Conservation (phyloP, 768 basidiomycete genomes). For the Psilocybe cyanescens region DNA sequence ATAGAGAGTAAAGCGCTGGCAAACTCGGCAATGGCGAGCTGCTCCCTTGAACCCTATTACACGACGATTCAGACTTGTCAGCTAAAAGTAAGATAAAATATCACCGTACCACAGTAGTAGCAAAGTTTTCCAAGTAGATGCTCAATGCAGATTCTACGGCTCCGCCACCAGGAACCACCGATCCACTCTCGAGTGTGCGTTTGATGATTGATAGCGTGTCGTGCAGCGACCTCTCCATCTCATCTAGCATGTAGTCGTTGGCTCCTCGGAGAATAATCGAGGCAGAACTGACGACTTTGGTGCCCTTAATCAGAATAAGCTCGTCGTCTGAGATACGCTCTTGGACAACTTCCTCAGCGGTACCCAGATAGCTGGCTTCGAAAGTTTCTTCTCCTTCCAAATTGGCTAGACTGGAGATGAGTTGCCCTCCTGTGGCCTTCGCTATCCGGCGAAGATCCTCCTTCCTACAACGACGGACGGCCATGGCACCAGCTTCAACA, state of each 20-base stretch:
- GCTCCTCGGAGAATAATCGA: slow-evolving; percentile 95
- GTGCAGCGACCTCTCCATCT: slow-evolving; percentile 97
- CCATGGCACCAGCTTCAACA: slow-evolving; percentile 98
- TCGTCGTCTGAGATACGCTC: slow-evolving; percentile 99
- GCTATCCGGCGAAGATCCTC: slow-evolving; percentile 97
- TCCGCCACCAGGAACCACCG: slow-evolving; percentile 96
- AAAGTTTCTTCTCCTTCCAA: slow-evolving; percentile 98
- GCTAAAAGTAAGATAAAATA: not conserved
- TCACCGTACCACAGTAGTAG: slow-evolving; percentile 85
- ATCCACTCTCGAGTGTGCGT: slow-evolving; percentile 93
- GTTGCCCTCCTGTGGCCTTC: slow-evolving; percentile 93
- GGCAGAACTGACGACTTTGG: slow-evolving; percentile 91
- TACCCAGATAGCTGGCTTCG: slow-evolving; percentile 88
- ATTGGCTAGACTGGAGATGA: slow-evolving; percentile 92
- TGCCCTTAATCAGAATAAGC: slow-evolving; percentile 95
- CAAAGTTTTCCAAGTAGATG: slow-evolving; percentile 98
- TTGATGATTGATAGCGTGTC: slow-evolving; percentile 96
- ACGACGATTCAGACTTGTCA: slow-evolving; percentile 12
- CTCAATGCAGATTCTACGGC: slow-evolving; percentile 96
- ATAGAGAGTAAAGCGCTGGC: slow-evolving; percentile 91
- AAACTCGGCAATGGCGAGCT: slow-evolving; percentile 99
- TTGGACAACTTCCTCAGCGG: slow-evolving; percentile 94
- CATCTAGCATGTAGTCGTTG: slow-evolving; percentile 99
- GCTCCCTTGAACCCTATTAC: slow-evolving; percentile 91
- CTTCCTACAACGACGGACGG: slow-evolving; percentile 95